phyloP scores from a whole-genome alignment of 345 rosid genomes.

The Mangifera indica region DNA sequence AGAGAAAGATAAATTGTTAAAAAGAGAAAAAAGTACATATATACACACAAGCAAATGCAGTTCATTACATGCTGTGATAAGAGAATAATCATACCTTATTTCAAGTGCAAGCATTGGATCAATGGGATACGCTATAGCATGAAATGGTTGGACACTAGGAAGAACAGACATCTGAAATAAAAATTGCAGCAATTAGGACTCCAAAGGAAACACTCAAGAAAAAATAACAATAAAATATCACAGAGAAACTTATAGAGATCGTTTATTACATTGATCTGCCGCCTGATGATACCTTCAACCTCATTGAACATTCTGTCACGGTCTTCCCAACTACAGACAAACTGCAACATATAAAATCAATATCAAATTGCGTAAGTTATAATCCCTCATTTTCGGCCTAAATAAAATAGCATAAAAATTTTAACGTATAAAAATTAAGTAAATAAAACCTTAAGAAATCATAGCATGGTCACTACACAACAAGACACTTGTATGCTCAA shows the following conservation, averaged over 20 bases:
- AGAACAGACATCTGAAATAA: constrained; percentile 73
- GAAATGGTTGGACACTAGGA: constrained; percentile 98
- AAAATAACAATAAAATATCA: not conserved
- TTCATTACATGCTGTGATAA: not conserved
- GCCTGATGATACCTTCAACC: constrained; percentile 83
- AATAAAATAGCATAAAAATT: too few species aligned
- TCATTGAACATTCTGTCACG: constrained; percentile 78
- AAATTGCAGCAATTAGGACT: not conserved
- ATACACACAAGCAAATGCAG: not conserved
- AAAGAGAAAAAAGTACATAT: not conserved
- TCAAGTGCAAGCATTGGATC: constrained; percentile 95
- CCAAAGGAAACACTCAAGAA: not conserved
- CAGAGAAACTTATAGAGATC: not conserved
- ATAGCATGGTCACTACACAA: not conserved
- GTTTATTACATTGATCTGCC: constrained; percentile 72
- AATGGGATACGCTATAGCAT: constrained; percentile 97
- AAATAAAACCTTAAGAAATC: too few species aligned
- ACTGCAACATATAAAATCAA: constrained; percentile 35
- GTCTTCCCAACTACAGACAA: constrained; percentile 93
- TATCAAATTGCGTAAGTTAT: not conserved
- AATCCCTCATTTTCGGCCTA: not conserved
- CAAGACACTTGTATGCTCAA: not conserved
- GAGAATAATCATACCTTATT: constrained; percentile 56
- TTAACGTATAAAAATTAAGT: too few species aligned
- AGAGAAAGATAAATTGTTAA: not conserved